Conservation (phyloP, 208 protist genomes). For the Crithidia bombi region DNA sequence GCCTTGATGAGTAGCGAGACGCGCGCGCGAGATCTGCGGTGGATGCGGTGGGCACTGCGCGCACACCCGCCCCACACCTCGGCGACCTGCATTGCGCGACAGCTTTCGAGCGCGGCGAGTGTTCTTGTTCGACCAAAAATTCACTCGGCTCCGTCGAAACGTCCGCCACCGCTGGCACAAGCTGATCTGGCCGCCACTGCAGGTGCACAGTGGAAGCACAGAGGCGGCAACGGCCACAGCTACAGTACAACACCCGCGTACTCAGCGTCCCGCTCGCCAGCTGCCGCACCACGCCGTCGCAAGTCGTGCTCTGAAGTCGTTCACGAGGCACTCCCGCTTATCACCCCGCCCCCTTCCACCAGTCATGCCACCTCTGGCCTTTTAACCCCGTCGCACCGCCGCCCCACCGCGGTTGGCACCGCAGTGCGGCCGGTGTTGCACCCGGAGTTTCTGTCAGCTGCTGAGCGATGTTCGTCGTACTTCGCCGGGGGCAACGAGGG, state of each 20-base stretch:
- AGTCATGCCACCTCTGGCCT: not conserved
- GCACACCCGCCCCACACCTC: conserved; percentile 10
- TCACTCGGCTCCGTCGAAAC: not conserved
- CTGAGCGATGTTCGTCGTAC: too few relatives aligned
- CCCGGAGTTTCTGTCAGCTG: not conserved
- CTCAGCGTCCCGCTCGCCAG: not conserved
- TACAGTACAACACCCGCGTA: not conserved
- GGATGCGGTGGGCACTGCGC: conserved; percentile 23
- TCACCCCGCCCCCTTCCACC: not conserved
- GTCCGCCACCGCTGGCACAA: conserved; percentile 9
- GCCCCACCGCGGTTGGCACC: not conserved
- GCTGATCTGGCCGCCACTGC: not conserved
- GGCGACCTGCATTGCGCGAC: not conserved
- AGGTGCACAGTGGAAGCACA: not conserved
- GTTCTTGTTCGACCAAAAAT: not conserved
- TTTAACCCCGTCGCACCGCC: not conserved
- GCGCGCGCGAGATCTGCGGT: conserved; percentile 11
- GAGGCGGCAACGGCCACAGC: not conserved
- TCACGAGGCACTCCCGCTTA: not conserved
- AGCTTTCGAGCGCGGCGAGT: not conserved
- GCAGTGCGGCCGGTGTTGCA: not conserved
- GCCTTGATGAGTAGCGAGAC: conserved; percentile 4
- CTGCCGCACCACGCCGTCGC: too few relatives aligned
- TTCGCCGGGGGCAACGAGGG: too few relatives aligned
- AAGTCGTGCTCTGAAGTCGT: not conserved